Conservation (phyloP, 2,329 filamentous ascomycete species). For the Fusarium marasasianum region DNA sequence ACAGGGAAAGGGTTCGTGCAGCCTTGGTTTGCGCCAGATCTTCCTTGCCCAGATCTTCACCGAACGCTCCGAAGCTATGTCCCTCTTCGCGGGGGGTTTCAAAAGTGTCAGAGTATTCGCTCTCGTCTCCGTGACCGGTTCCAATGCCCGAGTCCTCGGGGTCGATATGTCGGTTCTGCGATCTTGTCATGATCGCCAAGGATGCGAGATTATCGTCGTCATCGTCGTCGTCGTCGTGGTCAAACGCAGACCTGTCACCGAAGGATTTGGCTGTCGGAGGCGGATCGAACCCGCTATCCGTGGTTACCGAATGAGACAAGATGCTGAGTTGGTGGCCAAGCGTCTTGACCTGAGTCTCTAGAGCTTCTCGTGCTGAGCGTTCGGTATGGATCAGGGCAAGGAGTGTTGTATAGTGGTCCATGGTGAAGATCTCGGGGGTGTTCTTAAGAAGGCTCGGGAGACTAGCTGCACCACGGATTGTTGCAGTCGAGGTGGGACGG, state of each 20-base stretch:
- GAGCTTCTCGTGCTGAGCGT: constrained; percentile 62
- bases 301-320: constrained; percentile 51
- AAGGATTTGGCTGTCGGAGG: constrained; percentile 50
- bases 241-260: constrained; percentile 53
- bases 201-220: constrained; percentile 50
- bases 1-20: constrained; percentile 71
- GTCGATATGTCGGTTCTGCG: constrained; percentile 35
- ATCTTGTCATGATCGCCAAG: constrained; percentile 20
- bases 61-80: constrained; percentile 52
- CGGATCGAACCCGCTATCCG: constrained; percentile 40
- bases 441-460: constrained; percentile 53
- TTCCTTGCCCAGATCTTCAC: constrained; percentile 55
- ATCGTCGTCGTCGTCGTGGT: constrained; percentile 55
- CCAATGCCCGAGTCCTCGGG: constrained; percentile 51
- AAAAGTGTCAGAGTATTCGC: constrained; percentile 59
- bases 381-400: constrained; percentile 65
- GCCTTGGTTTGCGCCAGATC: constrained; percentile 59
- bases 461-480: constrained; percentile 58
- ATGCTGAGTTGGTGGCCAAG: constrained; percentile 61
- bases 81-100: constrained; percentile 62
- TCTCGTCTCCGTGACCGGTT: constrained; percentile 52
- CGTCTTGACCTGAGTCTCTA: constrained; percentile 66
- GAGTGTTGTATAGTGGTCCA: constrained; percentile 61
- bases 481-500: constrained; percentile 57
- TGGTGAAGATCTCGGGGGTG: constrained; percentile 46